phyloP scores from a whole-genome alignment of 805 yeast species.

The Sporopachydermia lactativora region DNA sequence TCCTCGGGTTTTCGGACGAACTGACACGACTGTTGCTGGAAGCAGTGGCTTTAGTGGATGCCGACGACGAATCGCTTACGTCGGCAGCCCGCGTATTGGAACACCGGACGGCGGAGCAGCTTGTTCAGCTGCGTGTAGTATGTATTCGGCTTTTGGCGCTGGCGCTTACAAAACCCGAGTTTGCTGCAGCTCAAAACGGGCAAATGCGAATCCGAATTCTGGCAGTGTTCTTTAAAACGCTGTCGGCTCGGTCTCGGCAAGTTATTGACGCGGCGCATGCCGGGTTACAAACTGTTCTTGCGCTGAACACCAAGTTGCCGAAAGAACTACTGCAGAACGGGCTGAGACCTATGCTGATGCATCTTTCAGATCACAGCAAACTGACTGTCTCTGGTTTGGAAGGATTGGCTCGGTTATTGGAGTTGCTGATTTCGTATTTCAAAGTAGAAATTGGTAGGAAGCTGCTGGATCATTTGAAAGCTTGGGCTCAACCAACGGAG shows the following conservation, averaged over 20 bases:
- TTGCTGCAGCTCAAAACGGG: constrained; percentile 57
- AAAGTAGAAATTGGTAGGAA: constrained; percentile 95
- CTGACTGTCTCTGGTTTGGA: constrained; percentile 81
- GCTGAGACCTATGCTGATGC: constrained; percentile 88
- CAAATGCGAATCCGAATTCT: constrained; percentile 74
- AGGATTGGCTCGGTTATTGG: constrained; percentile 77
- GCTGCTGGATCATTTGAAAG: constrained; percentile 81
- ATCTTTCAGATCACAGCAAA: constrained; percentile 84
- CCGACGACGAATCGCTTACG: constrained; percentile 91
- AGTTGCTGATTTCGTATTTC: constrained; percentile 79
- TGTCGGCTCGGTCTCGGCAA: constrained; percentile 71
- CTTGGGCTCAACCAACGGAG: constrained; percentile 84
- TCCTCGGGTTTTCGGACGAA: constrained; percentile 80
- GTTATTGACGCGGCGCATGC: constrained; percentile 89
- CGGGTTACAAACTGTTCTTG: constrained; percentile 70
- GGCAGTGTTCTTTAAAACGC: constrained; percentile 89
- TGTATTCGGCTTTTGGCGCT: constrained; percentile 74
- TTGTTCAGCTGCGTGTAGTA: constrained; percentile 76
- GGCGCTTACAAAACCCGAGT: constrained; percentile 76
- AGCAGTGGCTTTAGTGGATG: constrained; percentile 89
- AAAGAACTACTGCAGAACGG: constrained; percentile 93
- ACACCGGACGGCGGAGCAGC: constrained; percentile 75
- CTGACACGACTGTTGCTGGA: constrained; percentile 72
- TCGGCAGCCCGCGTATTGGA: constrained; percentile 78
- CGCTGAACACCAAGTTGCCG: constrained; percentile 81